phyloP scores from a whole-genome alignment of 192 early-diverging fungal genomes.

The Neocallimastix lanati region DNA sequence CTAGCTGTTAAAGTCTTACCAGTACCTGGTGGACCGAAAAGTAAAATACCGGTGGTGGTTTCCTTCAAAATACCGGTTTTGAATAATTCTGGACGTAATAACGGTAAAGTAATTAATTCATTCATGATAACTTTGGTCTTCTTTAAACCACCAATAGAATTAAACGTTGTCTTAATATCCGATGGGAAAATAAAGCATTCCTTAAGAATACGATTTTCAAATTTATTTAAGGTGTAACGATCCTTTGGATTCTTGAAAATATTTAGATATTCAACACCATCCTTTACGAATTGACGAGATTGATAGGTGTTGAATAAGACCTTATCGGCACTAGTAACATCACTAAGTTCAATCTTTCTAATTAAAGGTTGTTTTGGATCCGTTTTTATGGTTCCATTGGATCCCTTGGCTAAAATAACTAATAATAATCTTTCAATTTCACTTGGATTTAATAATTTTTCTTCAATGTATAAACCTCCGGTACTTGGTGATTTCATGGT shows the following conservation, averaged over 20 bases:
- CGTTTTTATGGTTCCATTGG: background rate
- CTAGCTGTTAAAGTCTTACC: slow-evolving; percentile 76
- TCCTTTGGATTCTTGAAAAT: background rate
- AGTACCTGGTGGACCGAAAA: slow-evolving; percentile 74
- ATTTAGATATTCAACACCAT: background rate
- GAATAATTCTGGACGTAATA: slow-evolving; percentile 60
- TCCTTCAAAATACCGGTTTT: slow-evolving; percentile 41
- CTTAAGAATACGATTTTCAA: slow-evolving; percentile 1
- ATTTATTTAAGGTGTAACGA: background rate
- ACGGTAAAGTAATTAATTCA: slow-evolving; percentile 59
- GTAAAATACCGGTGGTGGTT: slow-evolving; percentile 41
- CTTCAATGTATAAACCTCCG: background rate
- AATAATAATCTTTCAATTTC: background rate
- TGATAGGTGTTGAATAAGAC: background rate
- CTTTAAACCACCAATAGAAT: slow-evolving; percentile 1
- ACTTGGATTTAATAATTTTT: background rate
- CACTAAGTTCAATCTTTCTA: background rate
- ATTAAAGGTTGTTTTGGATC: background rate
- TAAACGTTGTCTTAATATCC: background rate
- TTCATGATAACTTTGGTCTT: slow-evolving; percentile 73
- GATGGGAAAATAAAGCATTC: slow-evolving; percentile 4
- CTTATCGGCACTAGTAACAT: background rate
- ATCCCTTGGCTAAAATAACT: background rate
- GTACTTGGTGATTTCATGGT: background rate
- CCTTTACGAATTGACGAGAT: background rate